A percentile compares a stretch with the other conserved stretches of the same genome.
phyloP scores from a whole-genome alignment of 495 filamentous ascomycete genomes.

The Talaromyces adpressus region DNA sequence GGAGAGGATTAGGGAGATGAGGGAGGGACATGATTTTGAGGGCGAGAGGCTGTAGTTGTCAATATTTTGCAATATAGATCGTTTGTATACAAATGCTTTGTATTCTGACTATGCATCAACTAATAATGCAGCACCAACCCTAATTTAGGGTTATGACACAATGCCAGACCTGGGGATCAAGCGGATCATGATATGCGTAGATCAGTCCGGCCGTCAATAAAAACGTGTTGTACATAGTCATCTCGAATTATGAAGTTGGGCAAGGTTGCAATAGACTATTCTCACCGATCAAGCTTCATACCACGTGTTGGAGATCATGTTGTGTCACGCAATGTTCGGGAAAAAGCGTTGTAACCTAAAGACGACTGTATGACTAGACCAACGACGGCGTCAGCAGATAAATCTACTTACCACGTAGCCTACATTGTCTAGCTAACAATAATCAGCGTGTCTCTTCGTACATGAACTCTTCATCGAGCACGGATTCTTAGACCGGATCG shows the following conservation, averaged over 20 bases:
- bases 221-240: too few species aligned
- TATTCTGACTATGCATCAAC: not conserved
- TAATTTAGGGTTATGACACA: not conserved
- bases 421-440: not conserved
- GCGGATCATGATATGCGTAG: too few species aligned
- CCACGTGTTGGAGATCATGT: not conserved
- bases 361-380: not conserved
- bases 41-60: constrained; percentile 12
- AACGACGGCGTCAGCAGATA: not conserved
- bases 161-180: too few species aligned
- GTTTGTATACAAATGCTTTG: not conserved
- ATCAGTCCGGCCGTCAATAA: too few species aligned
- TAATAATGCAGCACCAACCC: not conserved
- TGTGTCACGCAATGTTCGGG: not conserved
- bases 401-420: not conserved
- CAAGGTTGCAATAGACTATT: not conserved
- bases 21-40: constrained; percentile 20
- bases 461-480: not conserved
- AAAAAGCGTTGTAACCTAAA: not conserved
- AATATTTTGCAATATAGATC: not conserved
- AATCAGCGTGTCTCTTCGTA: not conserved
- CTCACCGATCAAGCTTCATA: not conserved
- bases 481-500: not conserved
- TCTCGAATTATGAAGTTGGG: too few species aligned
- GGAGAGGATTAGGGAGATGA: constrained; percentile 26